Conservation (phyloP, 2,329 filamentous ascomycete genomes). For the Pseudogymnoascus sp. region DNA sequence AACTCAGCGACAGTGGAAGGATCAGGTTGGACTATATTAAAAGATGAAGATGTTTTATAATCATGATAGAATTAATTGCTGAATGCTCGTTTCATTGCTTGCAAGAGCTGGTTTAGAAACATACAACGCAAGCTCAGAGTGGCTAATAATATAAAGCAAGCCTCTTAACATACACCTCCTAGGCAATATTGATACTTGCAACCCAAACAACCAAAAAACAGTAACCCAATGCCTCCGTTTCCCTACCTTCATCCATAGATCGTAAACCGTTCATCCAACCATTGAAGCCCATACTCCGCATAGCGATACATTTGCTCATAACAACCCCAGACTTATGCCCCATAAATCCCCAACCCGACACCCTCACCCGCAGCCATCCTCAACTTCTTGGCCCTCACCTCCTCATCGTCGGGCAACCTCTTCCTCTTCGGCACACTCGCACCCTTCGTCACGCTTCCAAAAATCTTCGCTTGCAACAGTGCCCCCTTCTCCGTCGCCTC, state of each 20-base stretch:
- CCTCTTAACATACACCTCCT: neutral
- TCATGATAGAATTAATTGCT: neutral
- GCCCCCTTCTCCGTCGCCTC: conserved; percentile 26
- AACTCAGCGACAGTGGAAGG: neutral
- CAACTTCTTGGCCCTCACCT: conserved; percentile 23
- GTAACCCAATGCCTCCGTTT: neutral
- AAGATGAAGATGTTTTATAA: neutral
- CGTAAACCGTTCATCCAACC: neutral
- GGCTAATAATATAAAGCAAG: neutral
- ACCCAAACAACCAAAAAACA: neutral
- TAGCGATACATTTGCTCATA: conserved; percentile 1
- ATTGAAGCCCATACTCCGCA: conserved; percentile 3
- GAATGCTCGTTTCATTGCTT: neutral
- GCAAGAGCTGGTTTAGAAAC: neutral
- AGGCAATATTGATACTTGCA: neutral
- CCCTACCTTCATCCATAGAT: neutral
- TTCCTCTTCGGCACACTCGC: conserved; percentile 19
- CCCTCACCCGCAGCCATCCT: conserved; percentile 17
- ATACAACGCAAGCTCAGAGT: neutral
- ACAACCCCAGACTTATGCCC: neutral
- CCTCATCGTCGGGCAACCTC: conserved; percentile 12
- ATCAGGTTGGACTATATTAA: neutral
- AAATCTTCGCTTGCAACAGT: conserved; percentile 54
- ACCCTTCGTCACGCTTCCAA: conserved; percentile 53
- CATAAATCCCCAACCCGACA: conserved; percentile 14